A percentile compares a stretch with the other conserved stretches of the same genome.
These are phyloP conservation scores for Suillus sp. DNA, from an alignment of 768 basidiomycete species.

Conservation along the genomic window DNA sequence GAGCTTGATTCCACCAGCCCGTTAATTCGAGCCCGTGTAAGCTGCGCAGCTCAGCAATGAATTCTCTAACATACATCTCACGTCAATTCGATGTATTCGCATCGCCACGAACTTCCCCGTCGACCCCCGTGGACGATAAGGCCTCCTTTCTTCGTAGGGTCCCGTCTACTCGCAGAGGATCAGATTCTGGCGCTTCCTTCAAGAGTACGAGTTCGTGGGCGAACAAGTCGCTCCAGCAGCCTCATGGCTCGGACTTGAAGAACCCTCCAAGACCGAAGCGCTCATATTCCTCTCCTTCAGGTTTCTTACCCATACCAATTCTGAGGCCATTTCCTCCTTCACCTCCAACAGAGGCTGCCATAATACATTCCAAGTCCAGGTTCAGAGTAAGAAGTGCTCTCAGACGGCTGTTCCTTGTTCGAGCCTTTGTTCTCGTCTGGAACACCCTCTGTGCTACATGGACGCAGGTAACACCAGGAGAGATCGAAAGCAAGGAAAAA, in stretches of 20 bases:
- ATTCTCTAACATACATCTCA: conserved; percentile 79
- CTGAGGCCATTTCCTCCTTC: conserved; percentile 25
- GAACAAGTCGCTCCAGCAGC: conserved; percentile 52
- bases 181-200: conserved; percentile 33
- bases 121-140: conserved; percentile 50
- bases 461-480: conserved; percentile 42
- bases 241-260: conserved; percentile 27
- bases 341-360: conserved; percentile 33
- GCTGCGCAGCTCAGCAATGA: conserved; percentile 49
- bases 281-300: conserved; percentile 65
- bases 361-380: conserved; percentile 40
- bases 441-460: conserved; percentile 65
- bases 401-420: conserved; percentile 69
- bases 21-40: conserved; percentile 11
- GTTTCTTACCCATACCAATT: conserved; percentile 43
- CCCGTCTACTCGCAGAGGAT: conserved; percentile 28
- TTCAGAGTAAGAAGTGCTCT: conserved; percentile 44
- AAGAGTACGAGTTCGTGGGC: conserved; percentile 61
- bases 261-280: conserved; percentile 47
- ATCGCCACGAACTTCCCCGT: conserved; percentile 57
- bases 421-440: conserved; percentile 70
- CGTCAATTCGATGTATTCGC: conserved; percentile 81
- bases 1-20: conserved; percentile 3
- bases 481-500: conserved; percentile 23
- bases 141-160: conserved; percentile 31